These are phyloP conservation scores for Eucalyptus fibrosa DNA, from an alignment of 345 rosid genomes.

Conservation along the genomic window DNA sequence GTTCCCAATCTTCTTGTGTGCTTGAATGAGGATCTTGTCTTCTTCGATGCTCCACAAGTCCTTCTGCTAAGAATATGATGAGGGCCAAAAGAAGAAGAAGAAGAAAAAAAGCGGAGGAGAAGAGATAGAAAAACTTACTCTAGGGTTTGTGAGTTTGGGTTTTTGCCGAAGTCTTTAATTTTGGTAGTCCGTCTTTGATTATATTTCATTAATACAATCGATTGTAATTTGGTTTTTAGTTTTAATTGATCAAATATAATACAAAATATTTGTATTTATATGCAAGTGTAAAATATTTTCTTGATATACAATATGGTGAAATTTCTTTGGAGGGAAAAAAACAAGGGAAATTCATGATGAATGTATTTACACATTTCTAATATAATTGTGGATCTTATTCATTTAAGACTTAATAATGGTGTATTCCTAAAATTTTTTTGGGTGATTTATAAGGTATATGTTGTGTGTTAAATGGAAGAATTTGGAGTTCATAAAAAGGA, in stretches of 20 bases:
- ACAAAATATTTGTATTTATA: not conserved
- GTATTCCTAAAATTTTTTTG: not conserved
- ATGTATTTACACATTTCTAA: not conserved
- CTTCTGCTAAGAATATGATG: not conserved
- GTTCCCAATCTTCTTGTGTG: not conserved
- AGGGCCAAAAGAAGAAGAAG: not conserved
- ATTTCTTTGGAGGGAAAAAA: not conserved
- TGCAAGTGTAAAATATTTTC: not conserved
- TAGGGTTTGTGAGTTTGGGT: too few relatives aligned
- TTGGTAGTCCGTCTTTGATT: too few relatives aligned
- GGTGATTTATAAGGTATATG: not conserved
- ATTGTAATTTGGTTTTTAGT: not conserved
- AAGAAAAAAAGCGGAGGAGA: too few relatives aligned
- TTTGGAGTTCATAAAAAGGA: not conserved
- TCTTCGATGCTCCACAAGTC: not conserved
- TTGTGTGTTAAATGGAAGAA: not conserved
- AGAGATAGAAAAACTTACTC: too few relatives aligned
- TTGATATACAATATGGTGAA: not conserved
- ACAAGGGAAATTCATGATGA: not conserved
- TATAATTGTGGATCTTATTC: not conserved
- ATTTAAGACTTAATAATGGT: not conserved
- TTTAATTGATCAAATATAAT: not conserved
- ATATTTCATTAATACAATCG: not conserved
- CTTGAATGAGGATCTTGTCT: not conserved
- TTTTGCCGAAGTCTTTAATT: not conserved